Evolutionary conservation across 2,329 filamentous ascomycete species (phyloP).

Genomic region (Tolypocladium ophioglossoides): DNA sequence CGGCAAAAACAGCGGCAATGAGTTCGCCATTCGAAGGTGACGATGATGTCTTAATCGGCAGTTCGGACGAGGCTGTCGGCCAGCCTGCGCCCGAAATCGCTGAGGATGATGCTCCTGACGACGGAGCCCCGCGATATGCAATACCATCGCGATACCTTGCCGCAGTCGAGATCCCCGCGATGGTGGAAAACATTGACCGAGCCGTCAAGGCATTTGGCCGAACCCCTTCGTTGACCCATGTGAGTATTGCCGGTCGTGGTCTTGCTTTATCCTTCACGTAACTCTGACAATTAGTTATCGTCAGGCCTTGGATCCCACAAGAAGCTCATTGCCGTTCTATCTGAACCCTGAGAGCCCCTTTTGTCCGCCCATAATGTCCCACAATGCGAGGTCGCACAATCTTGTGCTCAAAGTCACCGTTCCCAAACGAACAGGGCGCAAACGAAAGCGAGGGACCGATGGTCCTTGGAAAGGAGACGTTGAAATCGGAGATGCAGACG

Average conservation of each 20-base stretch:
- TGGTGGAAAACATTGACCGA: constrained; percentile 32
- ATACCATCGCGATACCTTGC: constrained; percentile 24
- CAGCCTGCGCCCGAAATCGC: background rate
- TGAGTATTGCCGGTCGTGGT: constrained; percentile 11
- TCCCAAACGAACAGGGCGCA: constrained; percentile 77
- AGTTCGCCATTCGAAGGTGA: background rate
- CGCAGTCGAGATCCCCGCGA: constrained; percentile 32
- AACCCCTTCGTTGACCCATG: constrained; percentile 25
- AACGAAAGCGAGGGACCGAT: constrained; percentile 67
- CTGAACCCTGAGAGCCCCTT: constrained; percentile 72
- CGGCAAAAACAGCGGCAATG: background rate
- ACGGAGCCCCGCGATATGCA: constrained; percentile 21
- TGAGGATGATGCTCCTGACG: constrained; percentile 3
- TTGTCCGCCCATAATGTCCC: constrained; percentile 67
- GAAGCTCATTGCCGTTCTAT: constrained; percentile 54
- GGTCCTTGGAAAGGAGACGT: constrained; percentile 48
- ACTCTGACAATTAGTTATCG: background rate
- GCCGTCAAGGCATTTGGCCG: constrained; percentile 31
- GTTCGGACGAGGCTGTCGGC: background rate
- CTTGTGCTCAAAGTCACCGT: constrained; percentile 78
- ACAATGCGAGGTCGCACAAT: constrained; percentile 67
- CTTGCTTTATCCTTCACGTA: background rate
- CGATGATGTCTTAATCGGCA: background rate
- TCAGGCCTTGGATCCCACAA: constrained; percentile 36
- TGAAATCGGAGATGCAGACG: constrained; percentile 17